These are phyloP conservation scores for Metarhizium robertsii DNA, from an alignment of 2,329 filamentous ascomycete genomes.

Conservation along the genomic window DNA sequence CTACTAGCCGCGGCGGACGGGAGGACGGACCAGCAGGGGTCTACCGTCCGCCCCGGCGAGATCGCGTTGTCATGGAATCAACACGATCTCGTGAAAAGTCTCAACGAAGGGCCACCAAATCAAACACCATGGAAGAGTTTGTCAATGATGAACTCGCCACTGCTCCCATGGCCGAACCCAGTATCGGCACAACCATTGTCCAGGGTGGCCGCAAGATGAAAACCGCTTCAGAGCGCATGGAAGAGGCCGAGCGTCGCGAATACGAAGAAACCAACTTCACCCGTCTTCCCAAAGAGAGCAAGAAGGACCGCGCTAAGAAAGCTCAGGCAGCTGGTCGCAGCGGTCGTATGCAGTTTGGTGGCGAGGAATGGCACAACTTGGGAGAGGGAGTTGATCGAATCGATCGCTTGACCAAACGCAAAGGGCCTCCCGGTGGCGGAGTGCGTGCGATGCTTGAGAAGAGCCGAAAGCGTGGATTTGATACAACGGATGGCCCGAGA, in stretches of 20 bases:
- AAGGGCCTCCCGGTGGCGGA: slow-evolving; percentile 43
- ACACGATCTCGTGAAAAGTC: slow-evolving; percentile 50
- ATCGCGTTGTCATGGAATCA: slow-evolving; percentile 74
- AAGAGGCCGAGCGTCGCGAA: slow-evolving; percentile 67
- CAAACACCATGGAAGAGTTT: slow-evolving; percentile 85
- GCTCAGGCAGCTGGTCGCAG: slow-evolving; percentile 38
- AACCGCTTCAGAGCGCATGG: slow-evolving; percentile 64
- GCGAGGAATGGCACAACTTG: slow-evolving; percentile 85
- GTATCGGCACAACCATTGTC: slow-evolving; percentile 83
- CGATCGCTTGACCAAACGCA: slow-evolving; percentile 68
- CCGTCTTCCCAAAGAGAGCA: slow-evolving; percentile 74
- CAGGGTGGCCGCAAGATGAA: slow-evolving; percentile 71
- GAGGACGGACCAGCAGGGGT: slow-evolving; percentile 50
- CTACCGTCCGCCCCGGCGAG: slow-evolving; percentile 83
- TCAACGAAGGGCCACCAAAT: slow-evolving; percentile 58
- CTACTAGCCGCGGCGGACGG: slow-evolving; percentile 16
- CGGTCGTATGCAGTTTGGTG: slow-evolving; percentile 63
- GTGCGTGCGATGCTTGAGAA: slow-evolving; percentile 63
- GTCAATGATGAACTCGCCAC: slow-evolving; percentile 74
- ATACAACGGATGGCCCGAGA: slow-evolving; percentile 59
- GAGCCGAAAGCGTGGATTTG: slow-evolving; percentile 71
- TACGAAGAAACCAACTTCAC: slow-evolving; percentile 94
- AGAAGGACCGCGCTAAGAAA: slow-evolving; percentile 71
- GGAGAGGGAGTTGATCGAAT: slow-evolving; percentile 83
- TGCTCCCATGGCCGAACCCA: slow-evolving; percentile 76